phyloP scores from a whole-genome alignment of 2,329 filamentous ascomycete species.

The Colletotrichum gigasporum region DNA sequence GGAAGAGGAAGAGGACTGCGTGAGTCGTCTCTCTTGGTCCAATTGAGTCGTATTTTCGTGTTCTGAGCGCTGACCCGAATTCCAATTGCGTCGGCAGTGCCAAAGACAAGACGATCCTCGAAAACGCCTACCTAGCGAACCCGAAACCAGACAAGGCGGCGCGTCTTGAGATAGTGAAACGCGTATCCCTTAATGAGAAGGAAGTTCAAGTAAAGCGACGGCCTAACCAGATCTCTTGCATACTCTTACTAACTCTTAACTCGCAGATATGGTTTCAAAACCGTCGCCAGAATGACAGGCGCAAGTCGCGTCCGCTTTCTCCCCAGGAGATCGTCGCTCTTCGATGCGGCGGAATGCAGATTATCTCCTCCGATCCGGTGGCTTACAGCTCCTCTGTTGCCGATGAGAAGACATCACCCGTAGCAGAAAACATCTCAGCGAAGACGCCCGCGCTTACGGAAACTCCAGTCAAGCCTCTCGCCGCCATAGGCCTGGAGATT shows the following conservation, averaged over 20 bases:
- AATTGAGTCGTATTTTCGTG: not conserved
- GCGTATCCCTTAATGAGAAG: slow-evolving; percentile 90
- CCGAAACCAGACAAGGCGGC: slow-evolving; percentile 92
- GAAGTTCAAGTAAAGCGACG: slow-evolving; percentile 81
- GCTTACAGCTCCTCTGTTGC: slow-evolving; percentile 40
- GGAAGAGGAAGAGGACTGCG: slow-evolving; percentile 71
- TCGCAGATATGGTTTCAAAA: slow-evolving; percentile 98
- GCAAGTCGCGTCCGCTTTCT: slow-evolving; percentile 85
- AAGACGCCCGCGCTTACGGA: not conserved
- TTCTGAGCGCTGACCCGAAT: not conserved
- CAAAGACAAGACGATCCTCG: slow-evolving; percentile 88
- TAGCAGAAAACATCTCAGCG: not conserved
- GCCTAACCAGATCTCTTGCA: not conserved
- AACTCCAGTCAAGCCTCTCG: slow-evolving; percentile 6
- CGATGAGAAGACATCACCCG: slow-evolving; percentile 12
- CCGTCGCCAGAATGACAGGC: slow-evolving; percentile 88
- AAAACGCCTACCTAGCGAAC: slow-evolving; percentile 85
- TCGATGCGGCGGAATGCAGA: slow-evolving; percentile 63
- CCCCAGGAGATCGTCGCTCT: slow-evolving; percentile 77
- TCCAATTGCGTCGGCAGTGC: slow-evolving; percentile 60
- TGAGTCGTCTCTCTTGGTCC: slow-evolving; percentile 49
- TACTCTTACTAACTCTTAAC: not conserved
- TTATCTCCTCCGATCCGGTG: slow-evolving; percentile 57
- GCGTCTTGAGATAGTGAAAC: slow-evolving; percentile 83
- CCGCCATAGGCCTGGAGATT: not conserved